Evolutionary conservation across 2,329 filamentous ascomycete species (phyloP).

Genomic region (Penicillium sp.): DNA sequence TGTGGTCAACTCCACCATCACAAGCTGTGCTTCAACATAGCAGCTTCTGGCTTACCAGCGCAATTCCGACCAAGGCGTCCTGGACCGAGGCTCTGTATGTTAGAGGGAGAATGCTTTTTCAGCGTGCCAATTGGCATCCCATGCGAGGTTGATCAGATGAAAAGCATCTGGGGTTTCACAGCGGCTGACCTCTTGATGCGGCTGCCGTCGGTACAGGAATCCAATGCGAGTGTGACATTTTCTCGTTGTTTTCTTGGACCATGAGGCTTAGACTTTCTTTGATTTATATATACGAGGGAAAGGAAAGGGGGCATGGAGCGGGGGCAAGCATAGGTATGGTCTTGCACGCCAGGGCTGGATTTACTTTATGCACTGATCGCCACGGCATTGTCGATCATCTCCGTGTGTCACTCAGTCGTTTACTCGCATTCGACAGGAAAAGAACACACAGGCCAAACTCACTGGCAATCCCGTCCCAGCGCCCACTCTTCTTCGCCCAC

Average conservation of each 20-base stretch:
- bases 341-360: constrained; percentile 7
- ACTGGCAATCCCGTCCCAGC: no score
- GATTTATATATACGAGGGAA: constrained; percentile 17
- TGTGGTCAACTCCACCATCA: constrained; percentile 6
- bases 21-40: constrained; percentile 15
- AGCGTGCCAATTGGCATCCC: constrained; percentile 18
- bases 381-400: constrained; percentile 6
- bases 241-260: constrained; percentile 5
- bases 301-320: not conserved
- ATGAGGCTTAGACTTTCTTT: constrained; percentile 22
- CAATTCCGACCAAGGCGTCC: constrained; percentile 3
- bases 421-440: not conserved
- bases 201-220: constrained; percentile 32
- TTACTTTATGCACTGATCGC: constrained; percentile 6
- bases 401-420: not conserved
- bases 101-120: constrained; percentile 11
- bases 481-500: not conserved
- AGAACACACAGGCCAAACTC: not conserved
- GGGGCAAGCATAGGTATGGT: constrained; percentile 4
- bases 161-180: constrained; percentile 37
- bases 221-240: constrained; percentile 30
- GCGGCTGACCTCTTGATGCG: constrained; percentile 38
- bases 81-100: constrained; percentile 1
- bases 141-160: constrained; percentile 38
- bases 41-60: constrained; percentile 1